These are phyloP conservation scores for Chytriomyces confervae DNA, from an alignment of 192 early-diverging fungal genomes.

Conservation along the genomic window DNA sequence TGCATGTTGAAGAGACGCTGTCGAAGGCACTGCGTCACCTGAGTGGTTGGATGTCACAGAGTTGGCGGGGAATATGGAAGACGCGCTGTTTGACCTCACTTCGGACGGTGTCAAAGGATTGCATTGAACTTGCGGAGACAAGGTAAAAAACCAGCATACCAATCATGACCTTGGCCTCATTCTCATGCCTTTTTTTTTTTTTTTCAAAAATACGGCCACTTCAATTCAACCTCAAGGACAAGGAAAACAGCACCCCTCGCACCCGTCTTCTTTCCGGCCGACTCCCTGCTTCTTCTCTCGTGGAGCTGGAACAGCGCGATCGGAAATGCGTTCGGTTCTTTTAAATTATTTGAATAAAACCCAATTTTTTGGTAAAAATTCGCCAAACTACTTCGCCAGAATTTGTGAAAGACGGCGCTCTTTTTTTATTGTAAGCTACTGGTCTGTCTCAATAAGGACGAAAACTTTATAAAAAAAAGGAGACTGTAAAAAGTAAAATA, in stretches of 20 bases:
- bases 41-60: slow-evolving; percentile 31
- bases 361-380: no score
- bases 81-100: slow-evolving; percentile 46
- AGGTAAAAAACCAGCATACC: slow-evolving; percentile 4
- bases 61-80: slow-evolving; percentile 45
- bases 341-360: not conserved
- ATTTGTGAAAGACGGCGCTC: no score
- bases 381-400: no score
- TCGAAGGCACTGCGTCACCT: not conserved
- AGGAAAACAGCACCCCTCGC: slow-evolving; percentile 42
- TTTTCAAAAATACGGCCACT: no score
- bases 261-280: slow-evolving; percentile 35
- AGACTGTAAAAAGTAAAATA: no score
- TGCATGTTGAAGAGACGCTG: not conserved
- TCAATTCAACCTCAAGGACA: slow-evolving; percentile 59
- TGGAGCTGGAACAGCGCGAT: slow-evolving; percentile 42
- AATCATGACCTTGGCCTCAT: not conserved
- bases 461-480: no score
- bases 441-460: no score
- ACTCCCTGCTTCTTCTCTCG: slow-evolving; percentile 36
- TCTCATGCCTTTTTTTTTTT: not conserved
- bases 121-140: slow-evolving; percentile 29
- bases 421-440: no score
- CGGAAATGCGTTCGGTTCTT: not conserved
- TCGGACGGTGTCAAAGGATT: slow-evolving; percentile 30